Evolutionary conservation across 495 filamentous ascomycete genomes (phyloP), one percentile per base, ranked within the genome.

Genomic region (Penicillium mononematosum): DNA sequence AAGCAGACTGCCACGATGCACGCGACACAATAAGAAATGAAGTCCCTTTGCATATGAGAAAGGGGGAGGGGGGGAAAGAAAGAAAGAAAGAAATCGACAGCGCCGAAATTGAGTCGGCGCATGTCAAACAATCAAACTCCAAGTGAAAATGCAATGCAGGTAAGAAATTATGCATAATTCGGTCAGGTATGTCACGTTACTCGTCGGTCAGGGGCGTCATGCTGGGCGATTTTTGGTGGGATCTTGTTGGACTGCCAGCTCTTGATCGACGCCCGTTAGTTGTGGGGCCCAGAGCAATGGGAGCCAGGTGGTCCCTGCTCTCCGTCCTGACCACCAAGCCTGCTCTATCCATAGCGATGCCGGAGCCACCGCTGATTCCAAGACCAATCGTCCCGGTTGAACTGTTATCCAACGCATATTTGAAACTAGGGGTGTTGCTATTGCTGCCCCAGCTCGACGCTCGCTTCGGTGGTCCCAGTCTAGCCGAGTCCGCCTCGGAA

Each of bases 321-420:
- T 94, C 92, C 1, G 88, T 90, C 60, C 91, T 76, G 3, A 88
- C 83, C 32, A 88, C 88, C 57, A 95, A 68, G 32, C 91, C 90
- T 43, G 81, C 85, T 50, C 89, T 78, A 58, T 90, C 87, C 62
- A 93, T 85, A 0, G 83, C 78, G 60, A 79, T 83, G 12, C 70
- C 71, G 1, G 71, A 68, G 14, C 76, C 72, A 47, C 45, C 76
- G 11, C 70, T 72, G 59, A 79, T 80, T 5, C 78, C 79, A 43
- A 84, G 62, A 56, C 76, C 75, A 44, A 73, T 72, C 1, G 77
- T 78, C 8, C 75, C 78, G 0, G 80, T 69, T 12, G 76, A 77
- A 10, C 66, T 79, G 34, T 86, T 85, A 56, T 86, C 85, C 25
- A 81, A 60, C 0, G 77, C 79, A 10, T 85, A 80, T 54, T 88